Conservation (phyloP, 2,329 filamentous ascomycete species). For the Fusarium lateritium region DNA sequence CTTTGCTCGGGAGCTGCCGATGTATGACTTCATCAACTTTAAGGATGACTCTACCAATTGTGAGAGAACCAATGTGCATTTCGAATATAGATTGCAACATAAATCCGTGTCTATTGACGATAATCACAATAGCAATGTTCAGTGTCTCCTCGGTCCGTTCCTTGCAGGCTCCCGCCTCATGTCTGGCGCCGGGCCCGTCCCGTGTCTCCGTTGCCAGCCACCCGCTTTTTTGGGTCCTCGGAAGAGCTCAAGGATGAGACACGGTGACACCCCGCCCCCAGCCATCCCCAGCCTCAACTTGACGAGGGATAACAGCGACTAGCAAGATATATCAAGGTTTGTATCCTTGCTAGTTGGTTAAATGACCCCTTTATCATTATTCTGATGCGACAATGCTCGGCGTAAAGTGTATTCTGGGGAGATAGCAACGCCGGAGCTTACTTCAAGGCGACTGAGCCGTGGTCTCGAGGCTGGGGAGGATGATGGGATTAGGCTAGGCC, state of each 20-base stretch:
- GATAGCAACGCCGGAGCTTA: constrained; percentile 22
- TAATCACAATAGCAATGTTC: constrained; percentile 1
- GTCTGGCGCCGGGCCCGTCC: constrained; percentile 31
- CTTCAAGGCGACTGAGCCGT: constrained; percentile 4
- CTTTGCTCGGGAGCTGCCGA: constrained; percentile 23
- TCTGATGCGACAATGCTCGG: constrained; percentile 30
- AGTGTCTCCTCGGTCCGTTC: constrained; percentile 18
- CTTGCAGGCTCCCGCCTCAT: constrained; percentile 31
- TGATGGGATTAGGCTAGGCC: constrained; percentile 22
- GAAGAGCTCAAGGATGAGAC: constrained; percentile 29
- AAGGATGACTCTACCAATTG: not conserved
- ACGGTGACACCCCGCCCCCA: constrained; percentile 39
- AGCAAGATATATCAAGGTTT: constrained; percentile 34
- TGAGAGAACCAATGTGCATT: not conserved
- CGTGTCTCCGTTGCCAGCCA: constrained; percentile 42
- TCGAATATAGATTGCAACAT: not conserved
- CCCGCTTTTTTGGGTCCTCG: constrained; percentile 39
- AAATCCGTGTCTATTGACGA: not conserved
- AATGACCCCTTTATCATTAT: constrained; percentile 21
- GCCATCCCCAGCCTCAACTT: constrained; percentile 43
- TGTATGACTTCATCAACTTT: constrained; percentile 12
- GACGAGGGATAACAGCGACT: constrained; percentile 28
- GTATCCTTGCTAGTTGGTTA: constrained; percentile 36
- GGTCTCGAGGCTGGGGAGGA: constrained; percentile 37
- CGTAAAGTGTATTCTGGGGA: constrained; percentile 26